These are phyloP conservation scores for Diddensiella caesifluorescens DNA, from an alignment of 805 yeast species.

Conservation along the genomic window DNA sequence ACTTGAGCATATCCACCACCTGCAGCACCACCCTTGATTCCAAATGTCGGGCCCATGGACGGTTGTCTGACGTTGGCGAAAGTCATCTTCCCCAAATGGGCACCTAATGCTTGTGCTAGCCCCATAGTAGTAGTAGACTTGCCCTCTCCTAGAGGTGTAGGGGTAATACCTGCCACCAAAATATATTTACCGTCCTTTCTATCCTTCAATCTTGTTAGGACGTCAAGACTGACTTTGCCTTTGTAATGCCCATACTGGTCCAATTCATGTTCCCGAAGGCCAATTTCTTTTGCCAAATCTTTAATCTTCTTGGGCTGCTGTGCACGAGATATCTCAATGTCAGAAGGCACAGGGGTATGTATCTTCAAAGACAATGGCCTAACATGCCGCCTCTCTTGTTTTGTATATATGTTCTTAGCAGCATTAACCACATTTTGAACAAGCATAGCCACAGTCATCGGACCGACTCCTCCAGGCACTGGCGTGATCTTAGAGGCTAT, in stretches of 20 bases:
- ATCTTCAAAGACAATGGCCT: slow-evolving; percentile 51
- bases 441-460: slow-evolving; percentile 98
- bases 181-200: slow-evolving; percentile 77
- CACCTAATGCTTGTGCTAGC: slow-evolving; percentile 90
- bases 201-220: slow-evolving; percentile 60
- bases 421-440: slow-evolving; percentile 78
- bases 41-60: slow-evolving; percentile 98
- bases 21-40: slow-evolving; percentile 99
- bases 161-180: slow-evolving; percentile 94
- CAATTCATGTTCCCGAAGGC: slow-evolving; percentile 70
- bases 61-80: slow-evolving; percentile 97
- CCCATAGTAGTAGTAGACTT: slow-evolving; percentile 96
- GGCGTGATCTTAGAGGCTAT: slow-evolving; percentile 78
- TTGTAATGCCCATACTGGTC: slow-evolving; percentile 88
- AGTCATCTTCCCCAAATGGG: slow-evolving; percentile 72
- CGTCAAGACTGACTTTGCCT: slow-evolving; percentile 76
- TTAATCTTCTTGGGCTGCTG: slow-evolving; percentile 82
- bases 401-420: slow-evolving; percentile 54
- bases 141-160: slow-evolving; percentile 98
- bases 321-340: slow-evolving; percentile 80
- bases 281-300: slow-evolving; percentile 72
- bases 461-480: slow-evolving; percentile 99
- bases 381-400: slow-evolving; percentile 44
- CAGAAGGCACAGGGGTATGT: slow-evolving; percentile 77
- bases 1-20: slow-evolving; percentile 99